Conservation (phyloP, 2,329 filamentous ascomycete species). For the Stachybotrys elegans region DNA sequence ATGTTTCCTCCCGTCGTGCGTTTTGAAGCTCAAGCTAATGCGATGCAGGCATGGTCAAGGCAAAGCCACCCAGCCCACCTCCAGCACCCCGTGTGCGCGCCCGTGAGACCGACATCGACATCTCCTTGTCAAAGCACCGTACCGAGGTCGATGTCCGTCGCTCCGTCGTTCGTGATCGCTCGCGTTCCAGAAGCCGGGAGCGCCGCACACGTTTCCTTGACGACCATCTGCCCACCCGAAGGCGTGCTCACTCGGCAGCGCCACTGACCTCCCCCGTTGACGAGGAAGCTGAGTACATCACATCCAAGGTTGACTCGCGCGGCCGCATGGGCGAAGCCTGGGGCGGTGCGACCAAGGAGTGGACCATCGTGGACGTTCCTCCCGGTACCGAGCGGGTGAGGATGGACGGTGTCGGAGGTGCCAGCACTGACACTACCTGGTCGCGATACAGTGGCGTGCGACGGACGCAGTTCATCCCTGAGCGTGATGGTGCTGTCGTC, state of each 20-base stretch:
- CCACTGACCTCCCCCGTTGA: conserved; percentile 36
- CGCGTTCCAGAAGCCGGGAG: conserved; percentile 32
- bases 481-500: conserved; percentile 46
- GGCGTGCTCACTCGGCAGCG: conserved; percentile 48
- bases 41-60: conserved; percentile 38
- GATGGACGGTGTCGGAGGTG: conserved; percentile 75
- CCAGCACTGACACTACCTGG: conserved; percentile 72
- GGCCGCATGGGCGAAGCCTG: conserved; percentile 68
- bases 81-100: conserved; percentile 43
- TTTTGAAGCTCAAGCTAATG: conserved; percentile 8
- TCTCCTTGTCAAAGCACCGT: conserved; percentile 47
- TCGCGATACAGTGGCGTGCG: conserved; percentile 74
- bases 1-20: conserved; percentile 22
- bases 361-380: conserved; percentile 79
- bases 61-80: conserved; percentile 40
- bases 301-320: conserved; percentile 49
- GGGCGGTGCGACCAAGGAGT: conserved; percentile 69
- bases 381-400: conserved; percentile 77
- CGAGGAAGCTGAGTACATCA: conserved; percentile 61
- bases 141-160: conserved; percentile 55
- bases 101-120: conserved; percentile 57
- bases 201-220: conserved; percentile 44
- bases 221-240: conserved; percentile 61
- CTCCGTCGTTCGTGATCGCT: conserved; percentile 28
- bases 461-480: conserved; percentile 67